Evolutionary conservation across 2,329 filamentous ascomycete genomes (phyloP), one percentile per base, ranked within the genome.

Genomic region (Phoma herbarum): DNA sequence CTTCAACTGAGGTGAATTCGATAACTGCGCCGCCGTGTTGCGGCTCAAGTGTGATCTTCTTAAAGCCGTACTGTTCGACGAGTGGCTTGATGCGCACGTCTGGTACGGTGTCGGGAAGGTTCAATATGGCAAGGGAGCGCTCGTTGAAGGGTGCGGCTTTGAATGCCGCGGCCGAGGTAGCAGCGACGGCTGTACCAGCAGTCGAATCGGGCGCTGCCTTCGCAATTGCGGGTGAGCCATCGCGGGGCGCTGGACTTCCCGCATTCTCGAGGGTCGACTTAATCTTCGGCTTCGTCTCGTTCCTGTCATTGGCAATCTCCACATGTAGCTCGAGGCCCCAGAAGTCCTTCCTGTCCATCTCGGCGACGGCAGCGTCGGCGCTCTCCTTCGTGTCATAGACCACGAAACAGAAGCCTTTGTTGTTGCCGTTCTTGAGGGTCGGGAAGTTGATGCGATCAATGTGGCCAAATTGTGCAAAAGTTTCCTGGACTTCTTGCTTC

Each of bases 21-120:
- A 98, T 84, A 53, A 94, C 90, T 5, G 93, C 95, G 12, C 93
- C 93, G 57, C 89, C 88, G 62, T 96, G 91, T 59, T 92, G 86
- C 1, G 93, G 92, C 44, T 92, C 88, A 11, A 97, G 83, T 12
- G 90, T 83, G 4, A 98, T 83, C 75, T 93, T 94, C 63, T 88
- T 83, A 23, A 97, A 83, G 0, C 92, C 93, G 43, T 88, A 84
- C 1, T 87, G 84, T 66, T 92, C 89, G 9, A 90, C 87, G 2
- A 96, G 80, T 0, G 88, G 84, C 43, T 86, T 86, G 53, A 99
- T 86, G 28, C 93, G 91, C 1, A 90, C 87, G 70, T 96, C 92
- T 64, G 96, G 97, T 69, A 98, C 87, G 0, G 93, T 98, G 71
- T 98, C 95, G 0, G 95, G 92, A 1, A 99, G 82, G 62, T 93